Evolutionary conservation across 257 asterid species (phyloP).

Genomic region (Nicotiana noctiflora): DNA sequence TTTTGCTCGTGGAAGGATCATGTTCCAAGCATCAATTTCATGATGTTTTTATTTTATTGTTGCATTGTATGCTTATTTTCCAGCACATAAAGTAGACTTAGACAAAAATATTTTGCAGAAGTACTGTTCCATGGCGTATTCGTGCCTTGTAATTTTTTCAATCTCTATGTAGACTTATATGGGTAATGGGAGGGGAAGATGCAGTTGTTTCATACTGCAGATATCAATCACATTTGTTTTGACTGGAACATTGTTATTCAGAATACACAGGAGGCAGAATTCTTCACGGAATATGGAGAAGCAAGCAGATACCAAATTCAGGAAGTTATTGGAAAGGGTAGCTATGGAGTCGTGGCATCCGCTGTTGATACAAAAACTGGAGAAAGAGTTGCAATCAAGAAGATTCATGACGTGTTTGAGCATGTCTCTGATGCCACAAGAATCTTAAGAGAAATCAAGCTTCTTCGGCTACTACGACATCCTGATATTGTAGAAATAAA

Average conservation of each 20-base stretch:
- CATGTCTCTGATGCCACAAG: conserved; percentile 96
- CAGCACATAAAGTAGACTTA: neutral
- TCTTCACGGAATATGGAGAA: conserved; percentile 95
- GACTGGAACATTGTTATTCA: conserved; percentile 22
- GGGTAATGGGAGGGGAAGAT: neutral
- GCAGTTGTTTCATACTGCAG: neutral
- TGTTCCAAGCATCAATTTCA: neutral
- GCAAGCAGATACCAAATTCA: conserved; percentile 89
- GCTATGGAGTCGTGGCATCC: conserved; percentile 93
- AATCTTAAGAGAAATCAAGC: conserved; percentile 92
- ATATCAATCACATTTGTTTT: neutral
- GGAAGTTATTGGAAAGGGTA: conserved; percentile 96
- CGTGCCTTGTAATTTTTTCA: neutral
- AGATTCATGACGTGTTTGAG: conserved; percentile 92
- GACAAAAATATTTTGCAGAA: neutral
- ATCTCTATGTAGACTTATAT: neutral
- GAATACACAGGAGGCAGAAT: conserved; percentile 63
- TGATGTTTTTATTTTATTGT: neutral
- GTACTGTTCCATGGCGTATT: neutral
- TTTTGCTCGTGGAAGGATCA: neutral
- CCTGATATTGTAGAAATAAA: conserved; percentile 93
- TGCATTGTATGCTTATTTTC: neutral
- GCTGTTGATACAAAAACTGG: conserved; percentile 84
- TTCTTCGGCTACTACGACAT: conserved; percentile 82
- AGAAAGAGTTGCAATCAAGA: conserved; percentile 88